These are phyloP conservation scores for Penicillium verrucosum DNA, from an alignment of 2,329 filamentous ascomycete genomes.

Conservation along the genomic window DNA sequence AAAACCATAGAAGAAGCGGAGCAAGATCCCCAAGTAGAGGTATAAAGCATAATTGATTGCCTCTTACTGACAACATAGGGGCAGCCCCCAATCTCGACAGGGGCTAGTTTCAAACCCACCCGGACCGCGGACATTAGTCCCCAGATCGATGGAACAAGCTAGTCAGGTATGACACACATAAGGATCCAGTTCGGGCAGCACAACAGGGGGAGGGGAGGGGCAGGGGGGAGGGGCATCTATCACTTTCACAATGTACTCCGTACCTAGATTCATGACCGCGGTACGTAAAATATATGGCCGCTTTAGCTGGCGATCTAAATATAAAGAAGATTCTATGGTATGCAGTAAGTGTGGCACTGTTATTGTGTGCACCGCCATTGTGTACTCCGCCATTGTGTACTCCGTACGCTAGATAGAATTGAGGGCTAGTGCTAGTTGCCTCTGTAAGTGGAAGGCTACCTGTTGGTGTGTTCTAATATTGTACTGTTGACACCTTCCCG, in stretches of 20 bases:
- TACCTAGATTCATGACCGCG: not conserved
- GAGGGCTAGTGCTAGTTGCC: not conserved
- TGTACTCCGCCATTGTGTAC: not conserved
- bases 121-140: conserved; percentile 2
- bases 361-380: not conserved
- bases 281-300: not conserved
- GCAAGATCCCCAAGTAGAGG: not conserved
- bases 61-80: conserved; percentile 1
- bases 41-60: not conserved
- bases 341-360: not conserved
- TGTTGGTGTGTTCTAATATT: not conserved
- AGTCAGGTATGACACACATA: not conserved
- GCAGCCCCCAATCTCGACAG: not conserved
- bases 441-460: not conserved
- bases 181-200: not conserved
- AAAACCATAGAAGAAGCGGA: conserved; percentile 5
- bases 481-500: conserved; percentile 5
- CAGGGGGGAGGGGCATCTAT: not conserved
- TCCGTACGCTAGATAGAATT: not conserved
- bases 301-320: conserved; percentile 4
- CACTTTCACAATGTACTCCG: not conserved
- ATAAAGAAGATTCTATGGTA: not conserved
- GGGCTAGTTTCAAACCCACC: not conserved
- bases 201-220: not conserved
- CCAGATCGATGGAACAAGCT: not conserved